These are phyloP conservation scores for Thalassiosira delicatula DNA, from an alignment of 352 stramenopile species.

Conservation along the genomic window DNA sequence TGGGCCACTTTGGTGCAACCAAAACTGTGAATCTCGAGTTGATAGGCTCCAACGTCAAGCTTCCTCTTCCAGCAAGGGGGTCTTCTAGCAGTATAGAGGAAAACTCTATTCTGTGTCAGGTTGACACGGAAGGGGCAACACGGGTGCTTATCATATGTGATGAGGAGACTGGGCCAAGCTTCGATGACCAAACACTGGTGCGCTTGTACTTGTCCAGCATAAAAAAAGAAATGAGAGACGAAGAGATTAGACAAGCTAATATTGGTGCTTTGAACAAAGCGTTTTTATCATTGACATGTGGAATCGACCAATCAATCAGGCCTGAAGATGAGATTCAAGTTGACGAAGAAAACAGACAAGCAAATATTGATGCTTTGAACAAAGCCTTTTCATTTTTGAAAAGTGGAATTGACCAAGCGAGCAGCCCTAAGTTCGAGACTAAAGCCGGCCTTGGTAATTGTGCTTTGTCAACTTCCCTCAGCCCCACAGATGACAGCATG, in stretches of 20 bases:
- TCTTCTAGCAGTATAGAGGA: constrained; percentile 27
- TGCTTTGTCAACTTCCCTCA: neutral
- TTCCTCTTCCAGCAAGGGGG: constrained; percentile 63
- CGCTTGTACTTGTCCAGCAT: constrained; percentile 67
- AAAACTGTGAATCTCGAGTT: constrained; percentile 82
- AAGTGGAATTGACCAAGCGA: constrained; percentile 1
- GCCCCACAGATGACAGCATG: constrained; percentile 4
- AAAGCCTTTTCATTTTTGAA: constrained; percentile 14
- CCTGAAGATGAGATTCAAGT: constrained; percentile 36
- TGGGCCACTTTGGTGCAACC: constrained; percentile 75
- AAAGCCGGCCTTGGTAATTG: constrained; percentile 26
- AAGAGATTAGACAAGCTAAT: constrained; percentile 54
- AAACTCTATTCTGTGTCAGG: constrained; percentile 72
- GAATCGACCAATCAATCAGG: neutral
- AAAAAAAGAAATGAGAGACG: constrained; percentile 66
- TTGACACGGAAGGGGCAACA: constrained; percentile 82
- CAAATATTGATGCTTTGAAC: constrained; percentile 56
- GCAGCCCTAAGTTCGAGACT: constrained; percentile 15
- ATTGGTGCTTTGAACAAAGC: constrained; percentile 56
- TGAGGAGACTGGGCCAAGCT: constrained; percentile 43
- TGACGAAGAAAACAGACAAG: constrained; percentile 55
- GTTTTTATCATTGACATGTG: constrained; percentile 1
- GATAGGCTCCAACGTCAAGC: constrained; percentile 77
- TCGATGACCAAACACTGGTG: constrained; percentile 67
- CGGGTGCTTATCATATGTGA: constrained; percentile 82